A percentile compares a stretch with the other conserved stretches of the same genome.
Evolutionary conservation across 2,329 filamentous ascomycete species (phyloP).

Genomic region (Fusarium acutatum): DNA sequence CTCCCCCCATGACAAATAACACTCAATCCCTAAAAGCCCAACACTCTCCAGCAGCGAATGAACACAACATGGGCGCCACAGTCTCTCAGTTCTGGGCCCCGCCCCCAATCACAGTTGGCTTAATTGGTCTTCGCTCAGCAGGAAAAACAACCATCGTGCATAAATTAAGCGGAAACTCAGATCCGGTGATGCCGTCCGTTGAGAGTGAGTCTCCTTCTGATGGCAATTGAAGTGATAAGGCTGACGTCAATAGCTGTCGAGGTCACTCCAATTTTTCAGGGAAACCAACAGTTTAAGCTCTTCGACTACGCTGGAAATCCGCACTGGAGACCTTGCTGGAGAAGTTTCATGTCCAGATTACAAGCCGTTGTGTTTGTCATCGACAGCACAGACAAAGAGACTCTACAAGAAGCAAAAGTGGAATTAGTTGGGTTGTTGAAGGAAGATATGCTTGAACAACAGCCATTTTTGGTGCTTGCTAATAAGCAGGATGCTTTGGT

Average conservation of each 20-base stretch:
- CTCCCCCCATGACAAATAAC: background rate
- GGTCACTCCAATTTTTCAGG: background rate
- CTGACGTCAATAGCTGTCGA: background rate
- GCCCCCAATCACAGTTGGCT: background rate
- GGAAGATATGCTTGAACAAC: background rate
- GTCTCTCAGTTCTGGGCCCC: background rate
- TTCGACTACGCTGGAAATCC: background rate
- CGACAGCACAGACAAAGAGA: background rate
- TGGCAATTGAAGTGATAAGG: accelerated
- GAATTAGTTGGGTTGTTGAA: background rate
- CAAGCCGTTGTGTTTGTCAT: background rate
- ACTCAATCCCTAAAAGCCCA: background rate
- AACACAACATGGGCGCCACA: background rate
- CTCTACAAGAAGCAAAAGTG: background rate
- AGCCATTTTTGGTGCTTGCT: slow-evolving; percentile 4
- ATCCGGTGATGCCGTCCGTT: accelerated
- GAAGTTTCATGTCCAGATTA: background rate
- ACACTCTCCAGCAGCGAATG: accelerated
- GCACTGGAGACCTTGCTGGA: background rate
- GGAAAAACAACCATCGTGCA: background rate
- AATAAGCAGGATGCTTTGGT: slow-evolving; percentile 15
- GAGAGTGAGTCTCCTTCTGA: background rate
- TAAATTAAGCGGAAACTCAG: background rate
- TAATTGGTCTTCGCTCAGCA: background rate
- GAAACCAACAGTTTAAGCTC: background rate